Evolutionary conservation across 2,329 filamentous ascomycete genomes (phyloP), one percentile per base, ranked within the genome.

Genomic region (Arthrobotrys iridis): DNA sequence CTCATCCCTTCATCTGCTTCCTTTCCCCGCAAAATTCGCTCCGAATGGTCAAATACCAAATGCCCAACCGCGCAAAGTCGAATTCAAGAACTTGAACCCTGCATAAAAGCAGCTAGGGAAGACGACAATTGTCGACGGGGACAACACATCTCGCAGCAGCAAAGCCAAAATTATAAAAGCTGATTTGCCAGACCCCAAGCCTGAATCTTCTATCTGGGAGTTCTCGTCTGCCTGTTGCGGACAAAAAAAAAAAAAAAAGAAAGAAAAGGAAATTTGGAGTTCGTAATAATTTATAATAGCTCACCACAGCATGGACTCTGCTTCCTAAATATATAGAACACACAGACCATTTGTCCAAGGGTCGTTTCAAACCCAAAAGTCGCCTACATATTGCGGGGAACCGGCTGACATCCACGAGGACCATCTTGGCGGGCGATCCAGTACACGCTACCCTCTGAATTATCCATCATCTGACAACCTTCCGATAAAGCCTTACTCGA

Each of bases 381-480:
- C 57, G 57, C 71, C n/a, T n/a, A n/a, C n/a, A 28, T 58, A 68
- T 68, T 68, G 71, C 63, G 71, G 71, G 71, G 71, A 75, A 75
- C 57, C 64, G 71, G 71, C 71, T 75, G 71, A 48, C 57, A 60
- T 75, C 52, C 71, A 75, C 71, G 63, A 68, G 71, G 71, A 64
- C 71, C 55, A 67, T 48, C 70, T 55, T 75, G 67, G 70, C 62
- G 70, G 50, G 63, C 71, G 71, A 68, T 75, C 71, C 71, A 75
- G 63, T 37, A 46, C 48, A 75, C 66, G 45, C 66, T 68, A 70
- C 55, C 18, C 58, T 71, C 30, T 35, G 50, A 64, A 71, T 63
- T 67, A 68, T 58, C 71, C 63, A 65, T 75, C 71, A 75, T 75
- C 63, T 75, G 71, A 75, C 71, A 75, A 75, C 63, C 63, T 33